Evolutionary conservation across 352 stramenopile genomes (phyloP), one percentile per base, ranked within the genome.

Genomic region (Pythium monospermum): DNA sequence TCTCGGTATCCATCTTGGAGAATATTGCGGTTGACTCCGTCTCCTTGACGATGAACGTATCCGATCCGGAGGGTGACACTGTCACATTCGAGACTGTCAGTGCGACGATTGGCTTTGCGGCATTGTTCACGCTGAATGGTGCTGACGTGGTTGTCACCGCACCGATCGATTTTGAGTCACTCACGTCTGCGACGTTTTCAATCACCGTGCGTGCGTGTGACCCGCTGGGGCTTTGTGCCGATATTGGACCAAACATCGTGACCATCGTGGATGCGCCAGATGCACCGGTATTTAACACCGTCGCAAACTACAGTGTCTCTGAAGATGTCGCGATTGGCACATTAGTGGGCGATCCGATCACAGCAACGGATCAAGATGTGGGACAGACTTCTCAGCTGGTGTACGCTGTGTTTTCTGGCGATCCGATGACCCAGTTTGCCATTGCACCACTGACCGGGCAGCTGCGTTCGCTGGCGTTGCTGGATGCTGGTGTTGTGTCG

Each of bases 391-490:
- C 53, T 10, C 41, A 60, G 0, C 61, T 85, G 1, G 49, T 69
- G 3, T 85, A 80, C 51, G 53, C 59, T 2, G 77, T 85, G 37
- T 59, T 49, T 21, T 71, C 68, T 18, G 74, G 74, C 4, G 70
- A 85, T 46, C 69, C 72, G 13, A 44, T 71, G 10, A 46, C 45
- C 6, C 61, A 77, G 28, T 83, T 83, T 46, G 30, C 56, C 2
- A 80, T 85, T n/a, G 60, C 57, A 2, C 27, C 57, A 13, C 53
- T 49, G 8, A 66, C 74, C 5, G 71, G 59, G 5, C 48, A 67
- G 33, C 39, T 85, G 11, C 69, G 25, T 45, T 42, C 77, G 19
- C 42, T 12, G 4, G 67, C 62, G 2, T 27, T 44, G 11, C 50
- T 85, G 5, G 64, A 85, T 43, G 56, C 70, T 21, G 57, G 67